These are phyloP conservation scores for Clonostachys chloroleuca DNA, from an alignment of 2,329 filamentous ascomycete species.

Conservation along the genomic window DNA sequence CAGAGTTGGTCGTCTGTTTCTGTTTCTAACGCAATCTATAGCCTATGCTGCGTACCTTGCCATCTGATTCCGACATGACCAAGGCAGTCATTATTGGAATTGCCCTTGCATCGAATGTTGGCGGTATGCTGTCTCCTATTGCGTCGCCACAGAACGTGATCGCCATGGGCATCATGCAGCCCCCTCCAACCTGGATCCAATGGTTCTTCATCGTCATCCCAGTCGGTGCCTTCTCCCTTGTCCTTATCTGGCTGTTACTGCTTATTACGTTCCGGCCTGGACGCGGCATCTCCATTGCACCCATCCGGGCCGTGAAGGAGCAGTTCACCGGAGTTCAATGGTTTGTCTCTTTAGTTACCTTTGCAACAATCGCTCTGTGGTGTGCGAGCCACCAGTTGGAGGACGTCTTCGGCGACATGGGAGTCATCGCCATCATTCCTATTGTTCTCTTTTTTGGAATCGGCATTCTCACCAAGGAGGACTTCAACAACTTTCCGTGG, in stretches of 20 bases:
- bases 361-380: slow-evolving; percentile 86
- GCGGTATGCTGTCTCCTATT: slow-evolving; percentile 93
- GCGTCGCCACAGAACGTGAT: slow-evolving; percentile 97
- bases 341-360: slow-evolving; percentile 82
- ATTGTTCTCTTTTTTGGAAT: slow-evolving; percentile 95
- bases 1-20: background rate
- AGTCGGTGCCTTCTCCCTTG: slow-evolving; percentile 82
- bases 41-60: slow-evolving; percentile 91
- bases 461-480: slow-evolving; percentile 94
- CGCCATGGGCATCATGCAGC: slow-evolving; percentile 91
- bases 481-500: slow-evolving; percentile 99
- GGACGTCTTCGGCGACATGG: slow-evolving; percentile 91
- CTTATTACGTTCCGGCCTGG: slow-evolving; percentile 82
- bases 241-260: slow-evolving; percentile 85
- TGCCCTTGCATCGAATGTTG: slow-evolving; percentile 90
- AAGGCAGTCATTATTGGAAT: slow-evolving; percentile 95
- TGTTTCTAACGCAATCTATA: slow-evolving; percentile 24
- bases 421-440: slow-evolving; percentile 93
- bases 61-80: slow-evolving; percentile 85
- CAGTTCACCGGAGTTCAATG: slow-evolving; percentile 84
- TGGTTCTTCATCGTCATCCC: slow-evolving; percentile 98
- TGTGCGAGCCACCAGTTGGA: slow-evolving; percentile 89
- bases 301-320: slow-evolving; percentile 87
- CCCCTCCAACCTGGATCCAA: slow-evolving; percentile 84
- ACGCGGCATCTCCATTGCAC: slow-evolving; percentile 81